Evolutionary conservation across 202 grass and related monocot species (phyloP), one percentile per base, ranked within the genome.

Genomic region (Saccharum hybrid): DNA sequence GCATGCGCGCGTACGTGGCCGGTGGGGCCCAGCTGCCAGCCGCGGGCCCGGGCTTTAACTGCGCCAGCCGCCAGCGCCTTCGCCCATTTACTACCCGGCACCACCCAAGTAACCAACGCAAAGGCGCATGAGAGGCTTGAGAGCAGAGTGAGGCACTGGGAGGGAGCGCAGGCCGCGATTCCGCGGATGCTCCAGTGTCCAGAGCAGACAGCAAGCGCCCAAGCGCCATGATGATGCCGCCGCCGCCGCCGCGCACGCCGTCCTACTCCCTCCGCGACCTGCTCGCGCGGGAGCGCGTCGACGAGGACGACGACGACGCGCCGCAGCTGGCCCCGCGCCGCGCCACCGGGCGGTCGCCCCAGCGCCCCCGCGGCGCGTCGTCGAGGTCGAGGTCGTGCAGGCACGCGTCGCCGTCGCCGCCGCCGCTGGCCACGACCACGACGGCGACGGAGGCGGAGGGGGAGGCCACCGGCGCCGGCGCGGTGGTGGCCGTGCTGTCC

Each of bases 231-330:
- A 70, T 18, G 60, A 76, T 80, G 81, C 48, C 72, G 54, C 66
- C 84, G 68, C 71, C 3, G 67, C 41, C 48, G 67, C 41, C 48
- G 42, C 59, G 59, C 4, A 49, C 79, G 22, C 82, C 89, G 28
- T 88, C 92, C 60, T 28, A 28, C 26, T 91, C 94, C 34, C 91
- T 98, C 45, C 86, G 89, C 13, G 87, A 96, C 31, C 93, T 98
- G 75, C 91, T 96, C 43, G 59, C 78, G 67, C 81, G 74, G 49
- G 96, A 96, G 51, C 85, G 77, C 65, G 51, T 62, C 46, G 80
- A 83, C 5, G 21, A 19, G 10, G n/a, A 68, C 7, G 65, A 7
- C 48, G 48, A 51, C 70, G 42, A 6, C 42, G 22, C 43, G 7
- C 41, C 40, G 43, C 52, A 73, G 11, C 23, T 60, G 11, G 3